Base-by-base conservation (phyloP, 1,284 basidiomycete species). In the Apiotrichum gamsii region DNA sequence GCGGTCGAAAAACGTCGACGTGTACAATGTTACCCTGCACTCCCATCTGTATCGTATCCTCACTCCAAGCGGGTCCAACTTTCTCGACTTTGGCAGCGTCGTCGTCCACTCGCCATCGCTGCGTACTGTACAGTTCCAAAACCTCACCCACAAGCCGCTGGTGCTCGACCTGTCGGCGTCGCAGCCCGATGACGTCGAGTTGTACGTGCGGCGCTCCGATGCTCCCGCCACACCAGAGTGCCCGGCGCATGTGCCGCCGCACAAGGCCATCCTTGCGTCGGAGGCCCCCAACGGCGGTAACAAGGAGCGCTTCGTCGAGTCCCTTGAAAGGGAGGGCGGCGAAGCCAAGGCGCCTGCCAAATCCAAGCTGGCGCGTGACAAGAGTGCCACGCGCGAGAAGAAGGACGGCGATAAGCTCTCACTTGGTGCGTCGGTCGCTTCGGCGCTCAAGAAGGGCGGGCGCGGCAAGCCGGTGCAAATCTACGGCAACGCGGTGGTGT, bases 31-130 rank as follows among this genome's bases (percentile, higher is more conserved):
- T 49, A 74, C 74, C 24, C 70, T 77, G 42, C 76, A 77, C 53
- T 76, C 75, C 21, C 72, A 76, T 49, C 70, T 77, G 34, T 77
- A 77, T 58, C 72, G 73, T n/a, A 75, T 77, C 47, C 65, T 76
- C 37, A 77, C 76, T 11, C 73, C 75, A 2, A 69, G 71, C 14
- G 76, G 76, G 8, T 67, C 70, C 46, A 77, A 77, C 61, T 76
- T 75, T 49, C 57, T 76, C 45, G 76, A 77, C 49, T 77, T 77
- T 58, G 75, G 74, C 29, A 72, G 72, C 23, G 75, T 76, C 37
- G 69, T 75, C 45, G 73, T 77, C 65, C 74, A 75, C 60, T 70
- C 72, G 29, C 64, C 72, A 14, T 62, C 73, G 3, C 62, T 77
- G 41, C 69, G 75, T 16, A 75, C 72, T 0, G 72, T 77, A 18